Evolutionary conservation across 2,329 filamentous ascomycete genomes (phyloP).

Genomic region (Penicillium frequentans): DNA sequence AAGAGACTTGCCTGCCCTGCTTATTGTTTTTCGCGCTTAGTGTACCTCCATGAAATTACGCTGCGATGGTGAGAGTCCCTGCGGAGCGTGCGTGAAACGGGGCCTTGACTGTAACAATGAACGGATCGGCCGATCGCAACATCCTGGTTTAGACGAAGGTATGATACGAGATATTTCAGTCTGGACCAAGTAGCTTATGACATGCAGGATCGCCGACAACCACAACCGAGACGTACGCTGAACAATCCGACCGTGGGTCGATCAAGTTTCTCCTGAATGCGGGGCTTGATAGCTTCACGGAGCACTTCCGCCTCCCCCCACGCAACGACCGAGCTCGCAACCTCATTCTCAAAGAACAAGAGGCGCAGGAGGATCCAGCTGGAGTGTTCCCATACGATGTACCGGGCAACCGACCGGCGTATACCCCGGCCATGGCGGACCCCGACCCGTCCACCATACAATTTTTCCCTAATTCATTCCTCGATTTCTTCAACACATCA

Average conservation of each 20-base stretch:
- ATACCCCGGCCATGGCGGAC: conserved; percentile 22
- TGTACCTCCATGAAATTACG: conserved; percentile 51
- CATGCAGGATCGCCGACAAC: conserved; percentile 15
- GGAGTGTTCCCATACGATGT: conserved; percentile 19
- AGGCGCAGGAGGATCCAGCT: conserved; percentile 22
- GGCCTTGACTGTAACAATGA: conserved; percentile 42
- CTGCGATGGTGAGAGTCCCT: conserved; percentile 47
- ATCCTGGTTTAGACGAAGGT: conserved; percentile 19
- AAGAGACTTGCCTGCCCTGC: neutral
- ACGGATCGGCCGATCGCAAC: conserved; percentile 20
- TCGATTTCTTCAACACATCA: conserved; percentile 40
- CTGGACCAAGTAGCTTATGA: neutral
- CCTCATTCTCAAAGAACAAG: conserved; percentile 36
- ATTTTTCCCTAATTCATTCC: conserved; percentile 38
- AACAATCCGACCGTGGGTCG: conserved; percentile 44
- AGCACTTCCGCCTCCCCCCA: conserved; percentile 45
- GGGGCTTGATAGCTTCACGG: conserved; percentile 48
- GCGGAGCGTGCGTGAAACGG: conserved; percentile 46
- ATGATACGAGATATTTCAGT: neutral
- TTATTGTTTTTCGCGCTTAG: conserved; percentile 20
- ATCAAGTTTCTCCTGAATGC: conserved; percentile 49
- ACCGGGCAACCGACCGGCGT: conserved; percentile 16
- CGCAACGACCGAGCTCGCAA: conserved; percentile 38
- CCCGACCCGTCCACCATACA: conserved; percentile 25
- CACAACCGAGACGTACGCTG: conserved; percentile 29